A percentile compares a stretch with the other conserved stretches of the same genome.
These are phyloP conservation scores for Chenopodium album DNA, from an alignment of 148 eudicot species.

Conservation along the genomic window DNA sequence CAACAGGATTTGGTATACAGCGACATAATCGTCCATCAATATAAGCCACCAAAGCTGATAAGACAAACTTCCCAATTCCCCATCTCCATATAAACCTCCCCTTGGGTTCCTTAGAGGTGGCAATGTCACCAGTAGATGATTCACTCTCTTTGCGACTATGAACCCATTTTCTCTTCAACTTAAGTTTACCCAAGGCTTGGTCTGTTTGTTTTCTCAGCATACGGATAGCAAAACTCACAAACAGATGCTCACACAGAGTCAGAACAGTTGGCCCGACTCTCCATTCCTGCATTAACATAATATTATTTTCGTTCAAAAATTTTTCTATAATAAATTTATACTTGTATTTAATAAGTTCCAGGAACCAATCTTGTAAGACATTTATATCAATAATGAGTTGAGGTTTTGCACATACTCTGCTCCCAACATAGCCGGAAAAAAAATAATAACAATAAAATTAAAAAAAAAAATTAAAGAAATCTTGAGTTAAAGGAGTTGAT, in stretches of 20 bases:
- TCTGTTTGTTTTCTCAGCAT: slow-evolving; percentile 66
- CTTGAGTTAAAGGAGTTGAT: not conserved
- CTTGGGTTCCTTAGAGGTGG: slow-evolving; percentile 30
- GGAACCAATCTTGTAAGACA: not conserved
- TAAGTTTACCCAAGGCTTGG: slow-evolving; percentile 39
- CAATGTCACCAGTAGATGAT: slow-evolving; percentile 11
- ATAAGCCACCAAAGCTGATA: slow-evolving; percentile 85
- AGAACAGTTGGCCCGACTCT: slow-evolving; percentile 78
- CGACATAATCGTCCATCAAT: slow-evolving; percentile 93
- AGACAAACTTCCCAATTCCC: slow-evolving; percentile 77
- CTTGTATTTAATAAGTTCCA: not conserved
- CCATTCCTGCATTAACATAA: slow-evolving; percentile 63
- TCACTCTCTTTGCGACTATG: slow-evolving; percentile 32
- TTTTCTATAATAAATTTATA: not conserved
- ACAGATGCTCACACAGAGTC: slow-evolving; percentile 90
- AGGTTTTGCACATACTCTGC: not conserved
- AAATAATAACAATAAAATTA: too few species aligned
- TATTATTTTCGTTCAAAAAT: not conserved
- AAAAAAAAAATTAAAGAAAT: not conserved
- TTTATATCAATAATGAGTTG: not conserved
- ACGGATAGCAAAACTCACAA: slow-evolving; percentile 92
- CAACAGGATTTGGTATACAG: slow-evolving; percentile 80
- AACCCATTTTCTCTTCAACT: slow-evolving; percentile 35
- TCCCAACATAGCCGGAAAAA: too few species aligned
- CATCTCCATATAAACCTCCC: slow-evolving; percentile 54